Base-by-base conservation (phyloP, 2,329 filamentous ascomycete species). In the Xylariaceae sp. region DNA sequence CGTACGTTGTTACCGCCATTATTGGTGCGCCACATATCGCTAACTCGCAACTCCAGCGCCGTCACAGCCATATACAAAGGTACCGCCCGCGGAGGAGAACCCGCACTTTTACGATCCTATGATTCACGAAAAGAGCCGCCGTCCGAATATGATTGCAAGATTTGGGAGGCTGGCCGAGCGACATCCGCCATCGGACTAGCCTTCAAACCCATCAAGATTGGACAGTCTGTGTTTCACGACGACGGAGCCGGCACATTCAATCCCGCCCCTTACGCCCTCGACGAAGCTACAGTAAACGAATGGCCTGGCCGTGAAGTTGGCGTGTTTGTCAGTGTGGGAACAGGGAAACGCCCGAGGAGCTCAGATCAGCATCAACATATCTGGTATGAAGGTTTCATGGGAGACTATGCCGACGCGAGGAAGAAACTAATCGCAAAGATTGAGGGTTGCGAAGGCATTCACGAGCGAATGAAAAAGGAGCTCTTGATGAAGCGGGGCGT, bases 161-260 rank as follows among this genome's bases (percentile, higher is more conserved):
- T 99, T 59, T 99, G 94, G 94, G 88, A 99, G 76, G 94, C 94
- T 3, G 94, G 94, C 9, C 86, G 94, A 61, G 94, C 94, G n/a
- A 99, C 94, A 0, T 90, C 84, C 56, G 90, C 94, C 0, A 94
- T 93, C 0, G 91, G 90, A 0, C 80, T 97, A 49, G 94, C 94
- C 1, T 99, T 99, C 77, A 99, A 99, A 73, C 92, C 93, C 0
- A 92, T 99, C 53, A 88, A 89, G 65, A 90, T 99, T 45, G 94
- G 94, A 2, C 93, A 97, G 73, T 93, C 92, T 0, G 81, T 92
- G 8, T 99, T 99, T 70, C 88, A 96, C 61, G 94, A 99, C 67
- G 93, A 97, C 72, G 94, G 94, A 0, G 82, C 84, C 1, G 94
- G 94, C 3, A 92, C 88, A 62, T 99, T 94, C 75, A 99, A 99